Evolutionary conservation across 352 stramenopile species (phyloP).

Genomic region (Phytophthora hybrid): DNA sequence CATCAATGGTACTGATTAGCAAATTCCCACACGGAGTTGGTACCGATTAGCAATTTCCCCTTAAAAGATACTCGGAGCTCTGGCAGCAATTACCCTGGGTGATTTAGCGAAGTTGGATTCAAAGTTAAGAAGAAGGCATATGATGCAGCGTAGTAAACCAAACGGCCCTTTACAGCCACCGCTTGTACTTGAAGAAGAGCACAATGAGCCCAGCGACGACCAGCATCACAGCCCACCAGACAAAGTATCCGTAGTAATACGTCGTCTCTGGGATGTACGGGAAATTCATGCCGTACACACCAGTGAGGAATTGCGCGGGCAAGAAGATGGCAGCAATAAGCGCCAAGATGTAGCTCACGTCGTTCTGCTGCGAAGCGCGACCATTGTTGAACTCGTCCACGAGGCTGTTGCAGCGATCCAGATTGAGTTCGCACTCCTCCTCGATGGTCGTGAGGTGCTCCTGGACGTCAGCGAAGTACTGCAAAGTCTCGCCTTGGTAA

Average conservation of each 20-base stretch:
- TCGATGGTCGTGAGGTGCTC: slow-evolving; percentile 78
- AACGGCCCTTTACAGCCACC: slow-evolving; percentile 42
- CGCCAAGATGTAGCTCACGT: slow-evolving; percentile 79
- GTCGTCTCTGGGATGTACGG: slow-evolving; percentile 79
- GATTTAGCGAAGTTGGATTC: too few species aligned
- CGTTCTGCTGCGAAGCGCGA: slow-evolving; percentile 64
- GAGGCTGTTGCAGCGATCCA: slow-evolving; percentile 67
- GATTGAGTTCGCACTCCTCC: slow-evolving; percentile 78
- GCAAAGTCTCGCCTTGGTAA: slow-evolving; percentile 68
- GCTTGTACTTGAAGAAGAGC: slow-evolving; percentile 72
- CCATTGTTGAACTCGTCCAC: slow-evolving; percentile 75
- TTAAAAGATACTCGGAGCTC: too few species aligned
- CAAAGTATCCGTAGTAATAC: slow-evolving; percentile 72
- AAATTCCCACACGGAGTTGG: too few species aligned
- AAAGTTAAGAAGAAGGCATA: too few species aligned
- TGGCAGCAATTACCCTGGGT: too few species aligned
- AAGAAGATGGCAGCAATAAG: slow-evolving; percentile 83
- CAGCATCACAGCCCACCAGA: slow-evolving; percentile 76
- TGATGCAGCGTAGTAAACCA: too few species aligned
- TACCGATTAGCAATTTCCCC: too few species aligned
- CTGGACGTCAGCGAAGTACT: slow-evolving; percentile 85
- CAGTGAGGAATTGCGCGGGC: slow-evolving; percentile 84
- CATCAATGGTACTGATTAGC: too few species aligned
- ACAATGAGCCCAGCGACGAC: slow-evolving; percentile 49
- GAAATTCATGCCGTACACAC: slow-evolving; percentile 91